Conservation (phyloP, 83 land plant species). For the Picea engelmannii region DNA sequence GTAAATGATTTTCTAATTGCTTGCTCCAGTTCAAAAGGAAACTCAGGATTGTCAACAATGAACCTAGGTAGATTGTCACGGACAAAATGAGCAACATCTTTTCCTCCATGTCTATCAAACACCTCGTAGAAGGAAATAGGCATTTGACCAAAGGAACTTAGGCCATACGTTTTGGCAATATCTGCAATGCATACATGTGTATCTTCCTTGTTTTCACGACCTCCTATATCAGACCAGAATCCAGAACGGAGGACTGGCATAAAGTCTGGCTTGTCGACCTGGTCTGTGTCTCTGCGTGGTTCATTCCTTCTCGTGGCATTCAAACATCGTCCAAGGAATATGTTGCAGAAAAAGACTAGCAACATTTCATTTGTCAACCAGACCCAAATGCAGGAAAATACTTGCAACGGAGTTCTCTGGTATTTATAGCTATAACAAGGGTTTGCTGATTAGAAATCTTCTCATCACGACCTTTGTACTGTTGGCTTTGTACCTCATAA, state of each 20-base stretch:
- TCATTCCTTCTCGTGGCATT: too few species aligned
- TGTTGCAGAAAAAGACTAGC: too few species aligned
- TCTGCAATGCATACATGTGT: constrained; percentile 63
- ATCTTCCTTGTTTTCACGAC: constrained; percentile 67
- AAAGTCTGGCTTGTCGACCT: constrained; percentile 17
- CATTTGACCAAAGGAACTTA: constrained; percentile 13
- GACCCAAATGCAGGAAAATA: too few species aligned
- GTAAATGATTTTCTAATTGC: constrained; percentile 66
- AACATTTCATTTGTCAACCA: too few species aligned
- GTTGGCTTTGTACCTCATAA: too few species aligned
- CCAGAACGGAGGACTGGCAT: constrained; percentile 54
- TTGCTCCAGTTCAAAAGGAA: constrained; percentile 63
- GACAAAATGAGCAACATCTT: constrained; percentile 72
- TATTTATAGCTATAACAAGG: too few species aligned
- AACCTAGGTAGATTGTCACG: constrained; percentile 64
- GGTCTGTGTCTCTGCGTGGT: too few species aligned
- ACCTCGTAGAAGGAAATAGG: constrained; percentile 70
- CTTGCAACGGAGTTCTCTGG: too few species aligned
- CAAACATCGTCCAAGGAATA: too few species aligned
- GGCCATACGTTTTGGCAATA: constrained; percentile 46
- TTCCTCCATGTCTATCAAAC: constrained; percentile 87
- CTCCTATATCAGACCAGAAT: constrained; percentile 64
- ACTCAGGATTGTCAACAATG: constrained; percentile 73
- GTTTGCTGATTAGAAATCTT: too few species aligned
- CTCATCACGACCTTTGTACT: too few species aligned